These are phyloP conservation scores for Fusarium virguliforme DNA, from an alignment of 2,329 filamentous ascomycete species.

Conservation along the genomic window DNA sequence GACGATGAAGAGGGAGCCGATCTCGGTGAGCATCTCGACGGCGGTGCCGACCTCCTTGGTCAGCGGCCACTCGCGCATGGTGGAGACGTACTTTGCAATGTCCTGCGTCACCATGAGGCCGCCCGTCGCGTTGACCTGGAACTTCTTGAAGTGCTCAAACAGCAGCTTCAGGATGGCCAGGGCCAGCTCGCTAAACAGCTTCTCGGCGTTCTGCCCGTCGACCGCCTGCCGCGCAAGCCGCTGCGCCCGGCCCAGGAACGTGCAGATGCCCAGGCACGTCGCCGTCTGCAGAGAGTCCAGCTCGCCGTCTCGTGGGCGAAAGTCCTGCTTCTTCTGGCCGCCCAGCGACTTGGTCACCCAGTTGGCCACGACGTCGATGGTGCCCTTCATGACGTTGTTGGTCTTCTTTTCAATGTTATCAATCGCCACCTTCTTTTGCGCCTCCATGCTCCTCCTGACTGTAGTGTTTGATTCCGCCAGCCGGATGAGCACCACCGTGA, in stretches of 20 bases:
- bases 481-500: slow-evolving; percentile 90
- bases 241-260: slow-evolving; percentile 81
- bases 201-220: slow-evolving; percentile 86
- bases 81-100: slow-evolving; percentile 91
- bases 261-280: slow-evolving; percentile 86
- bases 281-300: slow-evolving; percentile 87
- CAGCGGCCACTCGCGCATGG: slow-evolving; percentile 86
- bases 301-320: slow-evolving; percentile 87
- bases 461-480: slow-evolving; percentile 92
- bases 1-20: slow-evolving; percentile 96
- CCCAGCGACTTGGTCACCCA: slow-evolving; percentile 82
- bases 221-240: slow-evolving; percentile 77
- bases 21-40: slow-evolving; percentile 91
- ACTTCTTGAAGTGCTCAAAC: slow-evolving; percentile 95
- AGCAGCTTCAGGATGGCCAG: slow-evolving; percentile 83
- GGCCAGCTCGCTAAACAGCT: slow-evolving; percentile 88
- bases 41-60: slow-evolving; percentile 77
- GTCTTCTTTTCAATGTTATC: slow-evolving; percentile 89
- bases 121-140: slow-evolving; percentile 92
- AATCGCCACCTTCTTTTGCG: slow-evolving; percentile 81
- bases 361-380: slow-evolving; percentile 78
- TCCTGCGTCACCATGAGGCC: slow-evolving; percentile 97
- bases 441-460: slow-evolving; percentile 90
- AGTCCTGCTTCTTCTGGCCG: slow-evolving; percentile 90
- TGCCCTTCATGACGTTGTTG: slow-evolving; percentile 71